A percentile compares a stretch with the other conserved stretches of the same genome.
phyloP scores from a whole-genome alignment of 208 protist species.

The Vickermania ingenoplastis region DNA sequence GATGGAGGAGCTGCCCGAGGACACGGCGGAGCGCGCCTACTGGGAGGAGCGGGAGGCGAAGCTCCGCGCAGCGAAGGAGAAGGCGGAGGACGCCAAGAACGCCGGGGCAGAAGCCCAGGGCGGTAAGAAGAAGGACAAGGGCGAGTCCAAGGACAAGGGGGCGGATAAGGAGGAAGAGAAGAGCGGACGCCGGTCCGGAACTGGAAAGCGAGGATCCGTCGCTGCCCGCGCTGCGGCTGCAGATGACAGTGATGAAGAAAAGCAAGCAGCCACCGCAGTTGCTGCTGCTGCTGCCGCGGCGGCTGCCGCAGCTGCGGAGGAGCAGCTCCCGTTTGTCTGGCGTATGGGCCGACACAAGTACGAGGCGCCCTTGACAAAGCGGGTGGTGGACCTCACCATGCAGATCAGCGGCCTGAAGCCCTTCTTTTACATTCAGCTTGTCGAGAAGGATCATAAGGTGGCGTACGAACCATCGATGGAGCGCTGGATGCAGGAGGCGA shows the following conservation, averaged over 20 bases:
- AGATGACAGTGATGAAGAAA: background rate
- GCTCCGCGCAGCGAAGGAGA: conserved; percentile 1
- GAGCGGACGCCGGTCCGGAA: conserved; percentile 10
- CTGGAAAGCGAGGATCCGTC: conserved; percentile 4
- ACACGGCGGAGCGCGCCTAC: conserved; percentile 49
- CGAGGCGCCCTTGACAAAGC: conserved; percentile 41
- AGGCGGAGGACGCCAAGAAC: conserved; percentile 4
- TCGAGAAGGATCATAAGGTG: conserved; percentile 33
- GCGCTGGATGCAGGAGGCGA: conserved; percentile 45
- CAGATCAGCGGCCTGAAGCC: conserved; percentile 59
- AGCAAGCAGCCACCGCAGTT: too few relatives aligned
- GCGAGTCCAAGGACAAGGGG: background rate
- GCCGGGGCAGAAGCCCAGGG: conserved; percentile 6
- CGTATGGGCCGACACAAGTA: conserved; percentile 39
- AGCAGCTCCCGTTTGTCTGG: conserved; percentile 45
- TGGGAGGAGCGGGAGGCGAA: conserved; percentile 29
- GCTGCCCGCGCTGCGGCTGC: conserved; percentile 4
- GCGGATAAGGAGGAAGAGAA: conserved; percentile 13
- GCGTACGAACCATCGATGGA: conserved; percentile 62
- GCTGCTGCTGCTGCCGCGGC: conserved; percentile 3
- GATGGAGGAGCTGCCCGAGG: conserved; percentile 60
- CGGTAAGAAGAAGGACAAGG: conserved; percentile 13
- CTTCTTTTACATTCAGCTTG: conserved; percentile 77
- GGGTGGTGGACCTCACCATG: conserved; percentile 69
- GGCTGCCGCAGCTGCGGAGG: conserved; percentile 3